These are phyloP conservation scores for Rubia yunnanensis DNA, from an alignment of 257 asterid genomes.

Conservation along the genomic window DNA sequence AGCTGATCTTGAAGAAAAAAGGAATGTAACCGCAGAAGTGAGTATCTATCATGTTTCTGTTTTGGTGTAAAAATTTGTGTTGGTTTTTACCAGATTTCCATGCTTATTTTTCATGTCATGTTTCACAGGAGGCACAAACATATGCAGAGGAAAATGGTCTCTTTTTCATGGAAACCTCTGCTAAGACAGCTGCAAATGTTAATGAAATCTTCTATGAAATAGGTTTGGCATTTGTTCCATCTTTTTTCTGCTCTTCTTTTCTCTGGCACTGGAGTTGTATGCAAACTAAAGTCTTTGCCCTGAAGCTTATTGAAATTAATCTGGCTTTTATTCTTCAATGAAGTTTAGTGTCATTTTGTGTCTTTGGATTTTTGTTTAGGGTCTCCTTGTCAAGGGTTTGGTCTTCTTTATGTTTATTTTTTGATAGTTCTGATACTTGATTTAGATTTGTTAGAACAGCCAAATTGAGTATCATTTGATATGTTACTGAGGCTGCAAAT, in stretches of 20 bases:
- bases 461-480: background rate
- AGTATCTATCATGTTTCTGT: constrained; percentile 20
- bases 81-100: background rate
- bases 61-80: background rate
- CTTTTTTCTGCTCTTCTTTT: background rate
- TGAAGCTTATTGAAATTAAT: background rate
- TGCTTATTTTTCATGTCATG: background rate
- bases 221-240: constrained; percentile 13
- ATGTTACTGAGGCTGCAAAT: background rate
- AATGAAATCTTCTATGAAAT: constrained; percentile 33
- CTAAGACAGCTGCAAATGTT: constrained; percentile 33
- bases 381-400: background rate
- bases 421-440: background rate
- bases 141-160: constrained; percentile 34
- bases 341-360: background rate
- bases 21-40: constrained; percentile 73
- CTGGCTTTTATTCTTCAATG: background rate
- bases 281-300: background rate
- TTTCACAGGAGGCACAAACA: constrained; percentile 23
- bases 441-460: background rate
- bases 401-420: background rate
- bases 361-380: background rate
- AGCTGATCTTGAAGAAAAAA: constrained; percentile 81
- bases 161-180: constrained; percentile 38
- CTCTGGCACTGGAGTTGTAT: background rate